Evolutionary conservation across 2,329 filamentous ascomycete species (phyloP), one percentile per base, ranked within the genome.

Genomic region (Ambrosiella cleistominuta): DNA sequence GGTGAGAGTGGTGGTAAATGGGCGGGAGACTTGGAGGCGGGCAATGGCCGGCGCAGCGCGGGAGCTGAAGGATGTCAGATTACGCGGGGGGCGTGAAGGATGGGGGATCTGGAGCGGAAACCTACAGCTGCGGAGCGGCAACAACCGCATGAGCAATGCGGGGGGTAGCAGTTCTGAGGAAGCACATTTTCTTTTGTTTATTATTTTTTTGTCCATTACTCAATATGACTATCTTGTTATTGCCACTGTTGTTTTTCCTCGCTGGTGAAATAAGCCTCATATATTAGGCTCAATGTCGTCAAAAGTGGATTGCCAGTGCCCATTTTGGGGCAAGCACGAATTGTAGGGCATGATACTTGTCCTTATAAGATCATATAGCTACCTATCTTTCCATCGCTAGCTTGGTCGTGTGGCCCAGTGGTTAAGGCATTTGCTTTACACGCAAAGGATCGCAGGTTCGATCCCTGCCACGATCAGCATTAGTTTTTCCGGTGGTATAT

Each of bases 361-460:
- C 40, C 40, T 42, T 47, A 47, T 47, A 47, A 47, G 1, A 47
- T 2, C 4, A n/a, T 13, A 17, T 17, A 47, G n/a, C 15, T 19
- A 19, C 12, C 7, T 27, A 3, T 3, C 11, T 17, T 7, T 47
- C 5, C 7, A 15, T 17, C 47, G 45, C 11, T 8, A 37, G 17
- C 15, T 45, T 52, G 66, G 66, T 67, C 67, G 67, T 66, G 65
- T 70, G 66, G 70, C 66, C 66, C 66, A 71, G 70, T 64, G 70
- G 70, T 70, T 66, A 70, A 66, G 66, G 66, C 67, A 66, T 68
- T 64, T 68, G 68, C 65, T 67, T 71, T 71, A 71, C 69, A 71
- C 69, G 66, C 68, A 68, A 64, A 69, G 67, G 69, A 68, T 71
- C 70, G 68, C 69, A 71, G 70, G 70, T 72, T 72, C 70, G 69